Evolutionary conservation across 1,284 basidiomycete genomes (phyloP), one percentile per base, ranked within the genome.

Genomic region (Irpex sp.): DNA sequence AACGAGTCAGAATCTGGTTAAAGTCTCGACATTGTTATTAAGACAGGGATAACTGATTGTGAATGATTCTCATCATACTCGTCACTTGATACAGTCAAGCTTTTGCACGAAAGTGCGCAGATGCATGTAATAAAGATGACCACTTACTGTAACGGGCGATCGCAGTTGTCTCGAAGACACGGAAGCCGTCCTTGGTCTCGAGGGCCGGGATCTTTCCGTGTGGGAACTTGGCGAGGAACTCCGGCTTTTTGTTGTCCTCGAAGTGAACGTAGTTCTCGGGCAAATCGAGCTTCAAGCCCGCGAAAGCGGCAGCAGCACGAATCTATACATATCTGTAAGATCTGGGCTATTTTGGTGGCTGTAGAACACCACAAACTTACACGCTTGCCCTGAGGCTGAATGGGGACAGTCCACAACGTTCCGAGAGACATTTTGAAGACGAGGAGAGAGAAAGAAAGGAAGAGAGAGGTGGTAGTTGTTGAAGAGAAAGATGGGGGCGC

Each of bases 141-240:
- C 15, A 90, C 95, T 88, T 79, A 98, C 96, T 72, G 80, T 97
- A 96, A 68, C 87, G 89, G 59, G 93, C 89, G 75, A 98, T 95
- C 63, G 94, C 88, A 65, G 80, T 76, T 61, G 84, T 82, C 83
- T 97, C 96, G 70, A 87, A 85, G 66, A 98, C 79, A 70, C 81
- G 82, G 82, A 94, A 87, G 65, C 94, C 95, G 75, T 97, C 88
- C 51, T 81, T 77, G 59, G 81, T 80, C 76, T 95, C 92, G 63
- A 93, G 86, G 43, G 89, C 89, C 50, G 97, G 96, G 69, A 96
- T 86, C 82, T 93, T 93, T 66, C 90, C 93, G 68, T 86, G 82
- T 53, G 92, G 89, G 79, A 94, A 95, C 76, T 94, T 94, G 68
- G 81, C 73, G 60, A 89, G 77, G 79, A 89, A 95, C 65, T 91